These are phyloP conservation scores for Fusarium papillatum DNA, from an alignment of 2,329 filamentous ascomycete species.

Conservation along the genomic window DNA sequence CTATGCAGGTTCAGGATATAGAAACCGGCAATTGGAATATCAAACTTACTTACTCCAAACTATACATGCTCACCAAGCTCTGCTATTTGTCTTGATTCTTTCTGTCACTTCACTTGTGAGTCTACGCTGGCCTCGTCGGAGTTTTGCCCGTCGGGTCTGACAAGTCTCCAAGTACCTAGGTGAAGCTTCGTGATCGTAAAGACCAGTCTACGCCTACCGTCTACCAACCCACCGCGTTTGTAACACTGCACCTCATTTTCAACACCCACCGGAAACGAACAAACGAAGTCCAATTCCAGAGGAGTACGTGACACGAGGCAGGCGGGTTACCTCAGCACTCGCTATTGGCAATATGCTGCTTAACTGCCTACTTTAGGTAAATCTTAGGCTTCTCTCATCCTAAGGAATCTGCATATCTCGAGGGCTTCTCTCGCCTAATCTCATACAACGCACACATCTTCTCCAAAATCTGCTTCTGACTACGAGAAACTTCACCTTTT, in stretches of 20 bases:
- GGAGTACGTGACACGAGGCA: not conserved
- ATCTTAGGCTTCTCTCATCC: not conserved
- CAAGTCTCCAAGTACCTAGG: not conserved
- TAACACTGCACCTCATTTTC: not conserved
- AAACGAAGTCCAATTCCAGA: not conserved
- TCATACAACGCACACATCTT: not conserved
- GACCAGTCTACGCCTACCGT: not conserved
- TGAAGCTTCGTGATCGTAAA: not conserved
- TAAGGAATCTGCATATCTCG: not conserved
- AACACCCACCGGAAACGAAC: not conserved
- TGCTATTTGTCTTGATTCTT: not conserved
- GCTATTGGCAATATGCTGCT: not conserved
- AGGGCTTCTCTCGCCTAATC: not conserved
- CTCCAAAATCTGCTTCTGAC: not conserved
- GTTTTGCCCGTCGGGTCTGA: no score
- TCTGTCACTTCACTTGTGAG: not conserved
- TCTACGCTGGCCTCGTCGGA: not conserved
- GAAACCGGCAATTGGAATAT: not conserved
- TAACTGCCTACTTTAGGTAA: not conserved
- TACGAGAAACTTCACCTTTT: not conserved
- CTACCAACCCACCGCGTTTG: not conserved
- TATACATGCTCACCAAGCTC: not conserved
- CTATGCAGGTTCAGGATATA: conserved; percentile 5
- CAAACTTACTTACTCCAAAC: not conserved
- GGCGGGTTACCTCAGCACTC: not conserved